Evolutionary conservation across 148 eudicot species (phyloP), one percentile per base, ranked within the genome.

Genomic region (Oxyria digyna): DNA sequence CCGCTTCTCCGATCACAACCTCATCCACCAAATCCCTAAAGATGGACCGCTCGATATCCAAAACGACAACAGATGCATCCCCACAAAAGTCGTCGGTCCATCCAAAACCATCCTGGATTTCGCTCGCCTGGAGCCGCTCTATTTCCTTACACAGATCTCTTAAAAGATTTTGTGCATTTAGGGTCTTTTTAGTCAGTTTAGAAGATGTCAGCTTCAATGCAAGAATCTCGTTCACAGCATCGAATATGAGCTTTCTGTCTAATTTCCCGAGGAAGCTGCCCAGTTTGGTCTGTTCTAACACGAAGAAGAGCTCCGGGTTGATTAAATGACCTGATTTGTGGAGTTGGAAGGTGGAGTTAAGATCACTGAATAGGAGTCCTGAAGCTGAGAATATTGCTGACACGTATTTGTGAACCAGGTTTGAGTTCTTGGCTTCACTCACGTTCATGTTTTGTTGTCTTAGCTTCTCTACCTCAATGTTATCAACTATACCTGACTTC

Each of bases 351-450:
- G 80, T 71, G 10, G 85, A 79, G 71, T 83, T 73, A 7, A 91
- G 87, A 70, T 91, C 96, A 67, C 89, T 73, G 62, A 89, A 89
- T 49, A 91, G 89, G 45, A 91, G 86, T 52, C 97, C 97, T 0
- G 97, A 91, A 70, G 97, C 90, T 50, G 89, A 77, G 57, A 91
- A 77, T 55, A 91, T 89, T 72, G 89, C 96, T n/a, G 91, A 91
- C 43, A 91, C 77, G 78, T 91, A 91, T 78, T 91, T 75, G 73
- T 91, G 77, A 66, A 89, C 91, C 6, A 93, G 96, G 67, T 87
- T 81, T 17, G 84, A 71, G 80, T 87, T 89, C 50, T 89, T 87
- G 46, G 80, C 80, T 82, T 91, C 92, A 62, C 87, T 83, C 18
- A 83, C 96, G 75, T 74, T 78, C 20, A 92, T 83, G 83, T 89